phyloP scores from a whole-genome alignment of 2,329 filamentous ascomycete species.

The Curvularia sp. region DNA sequence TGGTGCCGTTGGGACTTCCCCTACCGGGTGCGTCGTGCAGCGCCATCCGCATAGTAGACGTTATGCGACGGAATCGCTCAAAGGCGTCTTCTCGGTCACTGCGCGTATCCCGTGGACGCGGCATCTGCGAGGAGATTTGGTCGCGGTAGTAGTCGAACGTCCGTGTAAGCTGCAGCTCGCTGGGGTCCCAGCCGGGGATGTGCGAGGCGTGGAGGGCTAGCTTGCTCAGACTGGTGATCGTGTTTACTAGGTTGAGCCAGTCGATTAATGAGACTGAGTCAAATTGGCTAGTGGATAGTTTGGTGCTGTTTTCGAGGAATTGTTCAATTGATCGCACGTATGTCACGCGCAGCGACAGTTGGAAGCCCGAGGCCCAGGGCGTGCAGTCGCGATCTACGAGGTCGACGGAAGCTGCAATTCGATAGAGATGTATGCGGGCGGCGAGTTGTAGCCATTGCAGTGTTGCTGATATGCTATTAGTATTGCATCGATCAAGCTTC shows the following conservation, averaged over 20 bases:
- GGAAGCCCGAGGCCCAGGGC: conserved; percentile 45
- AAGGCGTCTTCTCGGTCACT: conserved; percentile 41
- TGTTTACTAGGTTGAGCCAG: conserved; percentile 43
- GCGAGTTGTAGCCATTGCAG: conserved; percentile 44
- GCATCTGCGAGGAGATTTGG: conserved; percentile 42
- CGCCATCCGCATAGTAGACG: conserved; percentile 40
- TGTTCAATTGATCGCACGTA: conserved; percentile 44
- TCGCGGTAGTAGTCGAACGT: conserved; percentile 46
- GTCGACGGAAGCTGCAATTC: conserved; percentile 36
- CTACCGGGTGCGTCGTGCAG: conserved; percentile 30
- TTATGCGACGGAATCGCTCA: conserved; percentile 45
- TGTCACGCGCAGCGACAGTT: conserved; percentile 45
- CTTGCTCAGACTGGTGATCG: conserved; percentile 40
- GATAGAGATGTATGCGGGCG: conserved; percentile 40
- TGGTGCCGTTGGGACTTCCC: conserved; percentile 41
- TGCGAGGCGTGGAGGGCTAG: conserved; percentile 38
- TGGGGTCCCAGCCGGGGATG: conserved; percentile 45
- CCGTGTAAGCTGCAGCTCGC: conserved; percentile 41
- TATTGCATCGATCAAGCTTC: background rate
- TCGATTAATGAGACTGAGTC: conserved; percentile 42
- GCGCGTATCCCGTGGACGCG: conserved; percentile 33
- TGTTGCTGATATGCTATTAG: conserved; percentile 34
- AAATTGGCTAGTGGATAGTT: conserved; percentile 37
- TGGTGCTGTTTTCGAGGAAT: conserved; percentile 43
- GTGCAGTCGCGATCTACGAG: conserved; percentile 38